Conservation (phyloP, 176 grass and related monocot genomes). For the Zea mays region DNA sequence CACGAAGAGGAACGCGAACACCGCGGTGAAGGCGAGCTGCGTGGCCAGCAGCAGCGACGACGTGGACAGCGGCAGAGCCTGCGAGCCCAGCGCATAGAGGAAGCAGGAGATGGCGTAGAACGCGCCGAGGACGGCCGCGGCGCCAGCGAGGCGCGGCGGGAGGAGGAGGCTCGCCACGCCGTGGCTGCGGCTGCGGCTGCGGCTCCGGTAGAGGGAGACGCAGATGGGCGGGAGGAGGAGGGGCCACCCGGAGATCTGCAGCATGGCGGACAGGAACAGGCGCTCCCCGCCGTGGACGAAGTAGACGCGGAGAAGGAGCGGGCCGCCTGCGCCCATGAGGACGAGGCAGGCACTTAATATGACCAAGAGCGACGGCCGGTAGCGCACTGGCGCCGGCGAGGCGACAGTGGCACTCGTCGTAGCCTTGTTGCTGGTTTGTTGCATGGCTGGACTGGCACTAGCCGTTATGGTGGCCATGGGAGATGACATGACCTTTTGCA, state of each 20-base stretch:
- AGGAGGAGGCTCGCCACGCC: conserved; percentile 27
- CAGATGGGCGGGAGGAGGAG: conserved; percentile 54
- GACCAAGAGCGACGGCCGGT: conserved; percentile 40
- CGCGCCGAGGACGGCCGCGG: conserved; percentile 41
- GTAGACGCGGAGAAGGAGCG: conserved; percentile 73
- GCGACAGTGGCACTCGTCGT: background rate
- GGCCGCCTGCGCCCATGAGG: conserved; percentile 50
- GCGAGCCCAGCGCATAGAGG: conserved; percentile 50
- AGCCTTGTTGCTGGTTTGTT: conserved; percentile 13
- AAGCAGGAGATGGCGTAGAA: conserved; percentile 53
- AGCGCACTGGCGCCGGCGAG: conserved; percentile 8
- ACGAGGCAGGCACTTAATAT: conserved; percentile 51
- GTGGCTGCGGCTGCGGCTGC: background rate
- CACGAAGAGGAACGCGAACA: conserved; percentile 65
- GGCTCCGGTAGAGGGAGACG: conserved; percentile 30
- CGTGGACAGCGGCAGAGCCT: conserved; percentile 71
- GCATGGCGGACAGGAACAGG: conserved; percentile 55
- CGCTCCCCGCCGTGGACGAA: conserved; percentile 58
- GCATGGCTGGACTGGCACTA: conserved; percentile 20
- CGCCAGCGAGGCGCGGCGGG: conserved; percentile 30
- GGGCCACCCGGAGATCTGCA: conserved; percentile 66
- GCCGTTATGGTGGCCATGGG: conserved; percentile 29
- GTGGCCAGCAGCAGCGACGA: conserved; percentile 71
- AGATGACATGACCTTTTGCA: background rate
- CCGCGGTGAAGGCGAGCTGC: conserved; percentile 75